Conservation (phyloP, 306 rosid genomes). For the Lathyrus aphaca region DNA sequence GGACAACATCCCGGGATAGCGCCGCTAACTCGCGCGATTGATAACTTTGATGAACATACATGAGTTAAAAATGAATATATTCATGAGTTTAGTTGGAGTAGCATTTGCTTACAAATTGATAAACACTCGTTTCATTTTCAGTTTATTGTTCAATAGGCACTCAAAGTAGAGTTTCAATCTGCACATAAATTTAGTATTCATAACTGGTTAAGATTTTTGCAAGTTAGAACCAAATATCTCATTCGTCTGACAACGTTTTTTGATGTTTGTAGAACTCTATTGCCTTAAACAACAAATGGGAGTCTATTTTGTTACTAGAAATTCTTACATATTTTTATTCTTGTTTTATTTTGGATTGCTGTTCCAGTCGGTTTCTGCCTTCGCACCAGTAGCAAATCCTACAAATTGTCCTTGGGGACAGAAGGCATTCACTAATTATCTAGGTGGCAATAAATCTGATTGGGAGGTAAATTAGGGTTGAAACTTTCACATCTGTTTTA, state of each 20-base stretch:
- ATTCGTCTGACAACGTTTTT: not conserved
- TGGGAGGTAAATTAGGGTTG: constrained; percentile 73
- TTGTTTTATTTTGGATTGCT: constrained; percentile 21
- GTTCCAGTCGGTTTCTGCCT: constrained; percentile 88
- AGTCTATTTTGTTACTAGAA: constrained; percentile 5
- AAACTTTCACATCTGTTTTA: constrained; percentile 14
- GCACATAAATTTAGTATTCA: not conserved
- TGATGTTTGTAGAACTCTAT: constrained; percentile 8
- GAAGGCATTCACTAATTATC: constrained; percentile 91
- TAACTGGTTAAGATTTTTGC: not conserved
- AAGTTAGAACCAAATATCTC: constrained; percentile 27
- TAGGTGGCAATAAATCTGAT: constrained; percentile 70
- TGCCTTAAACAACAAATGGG: not conserved
- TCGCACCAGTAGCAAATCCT: constrained; percentile 83
- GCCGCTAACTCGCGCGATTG: too few species aligned
- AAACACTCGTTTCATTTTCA: too few species aligned
- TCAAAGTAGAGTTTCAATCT: constrained; percentile 13
- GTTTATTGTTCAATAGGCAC: constrained; percentile 10
- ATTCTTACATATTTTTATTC: constrained; percentile 29
- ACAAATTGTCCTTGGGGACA: constrained; percentile 87
- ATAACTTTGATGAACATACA: too few species aligned
- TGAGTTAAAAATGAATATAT: not conserved
- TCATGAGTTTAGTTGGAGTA: constrained; percentile 10
- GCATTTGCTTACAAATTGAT: constrained; percentile 1
- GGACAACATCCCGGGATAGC: too few species aligned